Conservation (phyloP, 164 flowering plant genomes). For the Stephania cephalantha region DNA sequence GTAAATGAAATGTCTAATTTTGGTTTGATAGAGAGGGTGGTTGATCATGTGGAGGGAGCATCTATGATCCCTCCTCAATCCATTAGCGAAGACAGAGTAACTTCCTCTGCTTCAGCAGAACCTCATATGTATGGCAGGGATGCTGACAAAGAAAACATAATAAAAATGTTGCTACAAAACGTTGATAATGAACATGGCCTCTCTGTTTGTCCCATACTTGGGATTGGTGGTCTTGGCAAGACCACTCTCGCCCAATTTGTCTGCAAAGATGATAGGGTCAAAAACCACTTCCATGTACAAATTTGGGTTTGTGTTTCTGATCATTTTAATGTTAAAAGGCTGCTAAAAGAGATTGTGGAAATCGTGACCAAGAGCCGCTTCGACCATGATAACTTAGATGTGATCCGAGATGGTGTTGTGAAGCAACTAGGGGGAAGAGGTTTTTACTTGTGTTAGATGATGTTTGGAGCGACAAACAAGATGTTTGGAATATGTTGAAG, state of each 20-base stretch:
- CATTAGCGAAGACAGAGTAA: not conserved
- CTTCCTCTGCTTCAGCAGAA: not conserved
- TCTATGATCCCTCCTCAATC: not conserved
- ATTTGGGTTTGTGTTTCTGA: too few species aligned
- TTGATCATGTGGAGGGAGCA: not conserved
- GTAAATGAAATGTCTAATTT: not conserved
- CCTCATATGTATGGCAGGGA: slow-evolving; percentile 8
- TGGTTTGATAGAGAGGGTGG: not conserved
- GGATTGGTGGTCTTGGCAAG: not conserved
- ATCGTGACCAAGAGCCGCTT: too few species aligned
- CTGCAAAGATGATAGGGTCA: not conserved
- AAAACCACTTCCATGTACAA: not conserved
- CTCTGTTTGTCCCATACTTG: not conserved
- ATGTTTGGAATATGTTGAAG: too few species aligned
- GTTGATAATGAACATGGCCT: not conserved
- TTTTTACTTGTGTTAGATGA: not conserved
- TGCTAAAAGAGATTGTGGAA: too few species aligned
- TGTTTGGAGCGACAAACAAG: too few species aligned
- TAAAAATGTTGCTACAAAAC: not conserved
- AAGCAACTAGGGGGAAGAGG: not conserved
- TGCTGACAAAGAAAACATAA: not conserved
- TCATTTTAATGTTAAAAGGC: too few species aligned
- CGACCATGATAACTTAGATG: not conserved
- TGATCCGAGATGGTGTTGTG: not conserved
- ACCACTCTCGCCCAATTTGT: too few species aligned